Conservation (phyloP, 2,329 filamentous ascomycete species). For the Curvularia hawaiiensis region DNA sequence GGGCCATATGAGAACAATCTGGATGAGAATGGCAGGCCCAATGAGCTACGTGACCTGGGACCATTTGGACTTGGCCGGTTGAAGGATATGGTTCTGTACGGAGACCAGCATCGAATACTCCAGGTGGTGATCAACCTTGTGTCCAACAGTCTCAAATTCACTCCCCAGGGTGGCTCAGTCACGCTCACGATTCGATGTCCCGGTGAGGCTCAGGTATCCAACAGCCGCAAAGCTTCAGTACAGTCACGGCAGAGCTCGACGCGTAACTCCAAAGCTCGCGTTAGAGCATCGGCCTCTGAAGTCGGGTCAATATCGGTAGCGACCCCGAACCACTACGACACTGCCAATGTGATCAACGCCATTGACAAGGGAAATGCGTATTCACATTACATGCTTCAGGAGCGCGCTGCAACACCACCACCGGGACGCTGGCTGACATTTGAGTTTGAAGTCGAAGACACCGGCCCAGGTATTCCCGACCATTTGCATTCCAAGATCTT, state of each 20-base stretch:
- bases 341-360: constrained; percentile 53
- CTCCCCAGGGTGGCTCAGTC: constrained; percentile 75
- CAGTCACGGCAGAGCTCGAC: constrained; percentile 50
- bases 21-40: constrained; percentile 46
- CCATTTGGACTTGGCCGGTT: constrained; percentile 70
- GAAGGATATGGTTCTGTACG: constrained; percentile 87
- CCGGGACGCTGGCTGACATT: constrained; percentile 74
- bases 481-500: constrained; percentile 83
- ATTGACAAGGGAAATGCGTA: constrained; percentile 47
- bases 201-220: constrained; percentile 58
- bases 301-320: constrained; percentile 36
- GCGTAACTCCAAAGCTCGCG: constrained; percentile 41
- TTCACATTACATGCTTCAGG: constrained; percentile 43
- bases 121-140: constrained; percentile 95
- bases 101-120: constrained; percentile 88
- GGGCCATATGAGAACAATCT: constrained; percentile 51
- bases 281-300: constrained; percentile 40
- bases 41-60: constrained; percentile 62
- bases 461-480: constrained; percentile 81
- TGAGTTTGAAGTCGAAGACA: constrained; percentile 88
- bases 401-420: constrained; percentile 50
- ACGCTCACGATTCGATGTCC: constrained; percentile 76
- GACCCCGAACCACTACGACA: constrained; percentile 40
- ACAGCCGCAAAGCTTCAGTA: constrained; percentile 53
- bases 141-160: constrained; percentile 92